Evolutionary conservation across 805 yeast genomes (phyloP).

Genomic region (Saturnispora ahearnii): DNA sequence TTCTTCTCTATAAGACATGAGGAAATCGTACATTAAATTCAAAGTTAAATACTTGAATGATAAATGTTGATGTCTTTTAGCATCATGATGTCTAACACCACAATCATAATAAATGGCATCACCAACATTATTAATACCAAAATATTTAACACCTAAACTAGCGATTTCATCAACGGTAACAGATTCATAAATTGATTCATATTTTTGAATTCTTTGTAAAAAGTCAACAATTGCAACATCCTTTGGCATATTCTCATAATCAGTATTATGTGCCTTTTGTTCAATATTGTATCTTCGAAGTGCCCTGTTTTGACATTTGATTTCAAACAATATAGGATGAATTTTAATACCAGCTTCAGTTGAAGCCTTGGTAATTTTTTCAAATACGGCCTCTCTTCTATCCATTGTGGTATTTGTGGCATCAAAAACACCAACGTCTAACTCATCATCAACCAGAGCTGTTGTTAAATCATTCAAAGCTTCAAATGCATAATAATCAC

Average conservation of each 20-base stretch:
- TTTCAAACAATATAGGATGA: slow-evolving; percentile 48
- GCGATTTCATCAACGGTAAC: slow-evolving; percentile 29
- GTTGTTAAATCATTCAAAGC: slow-evolving; percentile 73
- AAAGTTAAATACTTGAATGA: slow-evolving; percentile 19
- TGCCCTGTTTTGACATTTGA: slow-evolving; percentile 45
- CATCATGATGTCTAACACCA: slow-evolving; percentile 21
- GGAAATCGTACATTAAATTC: slow-evolving; percentile 26
- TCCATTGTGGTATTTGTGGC: slow-evolving; percentile 54
- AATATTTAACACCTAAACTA: slow-evolving; percentile 20
- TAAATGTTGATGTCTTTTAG: slow-evolving; percentile 24
- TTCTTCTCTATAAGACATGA: slow-evolving; percentile 26
- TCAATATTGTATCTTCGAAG: slow-evolving; percentile 53
- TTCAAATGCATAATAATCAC: slow-evolving; percentile 94
- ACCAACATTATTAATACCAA: slow-evolving; percentile 28
- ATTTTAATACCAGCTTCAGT: slow-evolving; percentile 34
- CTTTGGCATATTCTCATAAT: slow-evolving; percentile 46
- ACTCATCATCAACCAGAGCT: slow-evolving; percentile 63
- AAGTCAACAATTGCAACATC: slow-evolving; percentile 51
- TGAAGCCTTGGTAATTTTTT: slow-evolving; percentile 44
- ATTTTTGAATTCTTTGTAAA: slow-evolving; percentile 44
- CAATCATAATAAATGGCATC: slow-evolving; percentile 28
- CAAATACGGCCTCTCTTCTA: slow-evolving; percentile 48
- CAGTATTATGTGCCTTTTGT: slow-evolving; percentile 54
- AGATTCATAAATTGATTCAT: slow-evolving; percentile 33
- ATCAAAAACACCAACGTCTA: slow-evolving; percentile 84